These are phyloP conservation scores for Phytophthora macrochlamydospora DNA, from an alignment of 352 stramenopile genomes.

Conservation along the genomic window DNA sequence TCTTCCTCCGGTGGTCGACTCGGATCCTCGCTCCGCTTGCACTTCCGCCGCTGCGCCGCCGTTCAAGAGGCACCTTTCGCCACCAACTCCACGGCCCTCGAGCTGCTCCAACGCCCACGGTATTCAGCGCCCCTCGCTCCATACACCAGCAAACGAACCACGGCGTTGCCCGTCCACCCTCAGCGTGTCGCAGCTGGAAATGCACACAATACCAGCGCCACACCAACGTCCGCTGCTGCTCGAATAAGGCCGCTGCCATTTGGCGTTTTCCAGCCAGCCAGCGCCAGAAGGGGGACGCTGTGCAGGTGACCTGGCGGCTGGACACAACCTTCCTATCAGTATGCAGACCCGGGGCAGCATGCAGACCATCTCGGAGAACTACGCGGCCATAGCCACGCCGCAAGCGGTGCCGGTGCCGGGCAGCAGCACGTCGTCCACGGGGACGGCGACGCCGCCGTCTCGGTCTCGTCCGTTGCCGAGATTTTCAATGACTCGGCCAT, in stretches of 20 bases:
- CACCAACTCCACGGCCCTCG: too few relatives aligned
- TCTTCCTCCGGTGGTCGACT: too few relatives aligned
- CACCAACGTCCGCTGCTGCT: not conserved
- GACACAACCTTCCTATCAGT: not conserved
- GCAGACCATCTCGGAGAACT: conserved; percentile 56
- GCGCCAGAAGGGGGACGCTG: not conserved
- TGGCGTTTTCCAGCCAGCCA: not conserved
- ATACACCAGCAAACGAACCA: not conserved
- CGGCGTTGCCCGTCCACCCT: not conserved
- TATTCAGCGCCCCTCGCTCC: too few relatives aligned
- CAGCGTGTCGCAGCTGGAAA: conserved; percentile 1
- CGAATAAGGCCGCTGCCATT: not conserved
- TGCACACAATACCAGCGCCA: not conserved
- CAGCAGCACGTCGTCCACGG: conserved; percentile 42
- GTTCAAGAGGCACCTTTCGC: too few relatives aligned
- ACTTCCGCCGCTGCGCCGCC: too few relatives aligned
- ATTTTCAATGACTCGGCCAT: conserved; percentile 7
- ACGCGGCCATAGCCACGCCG: conserved; percentile 35
- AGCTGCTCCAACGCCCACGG: too few relatives aligned
- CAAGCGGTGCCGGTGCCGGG: conserved; percentile 9
- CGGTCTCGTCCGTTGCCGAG: conserved; percentile 20
- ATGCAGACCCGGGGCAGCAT: conserved; percentile 27
- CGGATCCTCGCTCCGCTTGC: too few relatives aligned
- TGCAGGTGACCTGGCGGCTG: too few relatives aligned
- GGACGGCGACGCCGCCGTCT: conserved; percentile 25